A percentile compares a stretch with the other conserved stretches of the same genome.
These are phyloP conservation scores for Yamadazyma aaseri DNA, from an alignment of 1,139 yeast genomes.

Conservation along the genomic window DNA sequence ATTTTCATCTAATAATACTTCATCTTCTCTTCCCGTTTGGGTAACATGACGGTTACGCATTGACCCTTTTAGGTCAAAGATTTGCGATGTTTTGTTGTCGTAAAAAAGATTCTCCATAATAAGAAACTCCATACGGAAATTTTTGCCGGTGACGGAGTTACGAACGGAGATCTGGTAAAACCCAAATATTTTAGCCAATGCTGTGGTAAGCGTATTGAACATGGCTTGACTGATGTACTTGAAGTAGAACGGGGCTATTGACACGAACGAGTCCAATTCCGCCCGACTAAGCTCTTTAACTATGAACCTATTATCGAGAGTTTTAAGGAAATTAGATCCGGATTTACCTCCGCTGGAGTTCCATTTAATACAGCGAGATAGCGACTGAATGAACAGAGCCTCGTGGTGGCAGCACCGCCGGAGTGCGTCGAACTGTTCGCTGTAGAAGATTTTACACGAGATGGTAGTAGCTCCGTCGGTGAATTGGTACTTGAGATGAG, in stretches of 20 bases:
- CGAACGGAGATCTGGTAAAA: constrained; percentile 90
- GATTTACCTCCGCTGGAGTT: constrained; percentile 95
- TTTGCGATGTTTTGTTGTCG: constrained; percentile 76
- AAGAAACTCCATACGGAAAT: constrained; percentile 82
- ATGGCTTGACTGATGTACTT: constrained; percentile 94
- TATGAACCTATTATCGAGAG: constrained; percentile 84
- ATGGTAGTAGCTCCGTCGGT: constrained; percentile 85
- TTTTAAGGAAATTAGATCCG: constrained; percentile 90
- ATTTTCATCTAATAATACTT: constrained; percentile 91
- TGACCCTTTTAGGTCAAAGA: constrained; percentile 95
- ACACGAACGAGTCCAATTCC: constrained; percentile 90
- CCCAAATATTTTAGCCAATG: constrained; percentile 91
- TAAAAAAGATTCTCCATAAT: constrained; percentile 96
- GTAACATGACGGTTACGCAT: constrained; percentile 97
- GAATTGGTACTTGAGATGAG: constrained; percentile 88
- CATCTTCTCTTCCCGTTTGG: constrained; percentile 94
- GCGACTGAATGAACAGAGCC: constrained; percentile 77
- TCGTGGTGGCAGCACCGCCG: constrained; percentile 80
- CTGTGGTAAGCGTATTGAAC: constrained; percentile 92
- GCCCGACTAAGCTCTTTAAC: constrained; percentile 85
- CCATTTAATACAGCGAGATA: constrained; percentile 93
- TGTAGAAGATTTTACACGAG: constrained; percentile 91
- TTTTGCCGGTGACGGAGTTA: constrained; percentile 71
- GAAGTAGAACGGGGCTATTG: constrained; percentile 95
- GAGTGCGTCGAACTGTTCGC: constrained; percentile 96